A percentile compares a stretch with the other conserved stretches of the same genome.
Conservation (phyloP, 2,329 filamentous ascomycete genomes). For the Epichloe gansuensis region DNA sequence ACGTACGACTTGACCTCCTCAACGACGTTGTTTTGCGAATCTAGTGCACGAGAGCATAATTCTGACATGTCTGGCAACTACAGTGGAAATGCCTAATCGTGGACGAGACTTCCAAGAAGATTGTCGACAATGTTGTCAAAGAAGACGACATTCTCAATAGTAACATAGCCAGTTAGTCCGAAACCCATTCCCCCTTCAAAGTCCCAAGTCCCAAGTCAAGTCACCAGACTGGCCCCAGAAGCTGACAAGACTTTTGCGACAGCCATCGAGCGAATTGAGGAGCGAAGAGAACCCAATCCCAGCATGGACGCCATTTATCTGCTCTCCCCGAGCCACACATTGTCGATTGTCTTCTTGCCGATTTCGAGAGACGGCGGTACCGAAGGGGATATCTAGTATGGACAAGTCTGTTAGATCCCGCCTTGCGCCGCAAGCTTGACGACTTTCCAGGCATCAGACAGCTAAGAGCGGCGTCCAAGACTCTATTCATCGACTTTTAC, state of each 20-base stretch:
- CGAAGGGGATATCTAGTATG: constrained; percentile 70
- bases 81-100: constrained; percentile 96
- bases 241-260: constrained; percentile 12
- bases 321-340: constrained; percentile 78
- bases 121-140: constrained; percentile 82
- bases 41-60: neutral
- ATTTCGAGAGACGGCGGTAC: constrained; percentile 79
- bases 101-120: constrained; percentile 69
- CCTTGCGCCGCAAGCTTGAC: constrained; percentile 63
- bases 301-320: constrained; percentile 95
- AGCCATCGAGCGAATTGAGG: constrained; percentile 94
- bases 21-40: neutral
- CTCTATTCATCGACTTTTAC: constrained; percentile 78
- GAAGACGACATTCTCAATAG: constrained; percentile 96
- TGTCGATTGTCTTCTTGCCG: constrained; percentile 86
- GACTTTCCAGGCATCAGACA: constrained; percentile 55
- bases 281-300: constrained; percentile 67
- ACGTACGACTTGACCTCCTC: constrained; percentile 42
- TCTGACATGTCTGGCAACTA: neutral
- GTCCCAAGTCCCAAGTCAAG: neutral
- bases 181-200: constrained; percentile 3
- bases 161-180: constrained; percentile 79
- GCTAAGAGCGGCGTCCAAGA: constrained; percentile 68
- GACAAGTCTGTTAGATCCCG: constrained; percentile 62
- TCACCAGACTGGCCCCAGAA: constrained; percentile 4